Percentiles rank a stretch among this genome's conserved stretches.
These are phyloP conservation scores for Triticum monococcum DNA, from an alignment of 176 grass and related monocot species.

Conservation along the genomic window DNA sequence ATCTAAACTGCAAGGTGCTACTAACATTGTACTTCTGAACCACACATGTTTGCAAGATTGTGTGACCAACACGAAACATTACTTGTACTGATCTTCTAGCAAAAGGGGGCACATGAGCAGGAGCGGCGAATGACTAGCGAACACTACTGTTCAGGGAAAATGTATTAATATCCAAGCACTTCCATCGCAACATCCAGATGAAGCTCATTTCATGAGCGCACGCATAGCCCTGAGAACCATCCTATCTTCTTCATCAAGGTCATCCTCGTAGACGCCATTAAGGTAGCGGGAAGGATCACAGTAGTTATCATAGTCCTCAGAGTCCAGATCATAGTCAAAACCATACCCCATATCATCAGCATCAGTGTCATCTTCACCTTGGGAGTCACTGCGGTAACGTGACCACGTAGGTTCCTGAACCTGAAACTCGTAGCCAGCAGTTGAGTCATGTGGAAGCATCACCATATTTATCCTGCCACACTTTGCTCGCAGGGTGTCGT, in stretches of 20 bases:
- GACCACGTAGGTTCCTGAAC: background rate
- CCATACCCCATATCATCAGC: background rate
- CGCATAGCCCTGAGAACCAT: background rate
- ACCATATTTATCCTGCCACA: background rate
- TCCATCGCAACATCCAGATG: background rate
- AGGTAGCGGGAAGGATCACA: too few relatives aligned
- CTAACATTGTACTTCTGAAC: background rate
- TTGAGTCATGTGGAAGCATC: background rate
- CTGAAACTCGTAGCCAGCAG: background rate
- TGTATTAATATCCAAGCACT: background rate
- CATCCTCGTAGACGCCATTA: background rate
- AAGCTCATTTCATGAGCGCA: background rate
- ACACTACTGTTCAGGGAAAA: background rate
- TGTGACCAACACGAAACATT: background rate
- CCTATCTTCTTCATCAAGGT: background rate
- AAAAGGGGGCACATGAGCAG: background rate
- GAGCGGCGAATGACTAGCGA: background rate
- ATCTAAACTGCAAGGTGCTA: background rate
- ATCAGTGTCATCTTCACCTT: background rate
- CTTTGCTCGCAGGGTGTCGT: background rate
- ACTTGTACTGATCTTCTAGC: background rate
- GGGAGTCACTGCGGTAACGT: background rate
- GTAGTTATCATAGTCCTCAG: too few relatives aligned
- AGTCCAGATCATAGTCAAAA: background rate
- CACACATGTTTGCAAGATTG: background rate